Base-by-base conservation (phyloP, 2,329 filamentous ascomycete species). In the Didymella pinodella region DNA sequence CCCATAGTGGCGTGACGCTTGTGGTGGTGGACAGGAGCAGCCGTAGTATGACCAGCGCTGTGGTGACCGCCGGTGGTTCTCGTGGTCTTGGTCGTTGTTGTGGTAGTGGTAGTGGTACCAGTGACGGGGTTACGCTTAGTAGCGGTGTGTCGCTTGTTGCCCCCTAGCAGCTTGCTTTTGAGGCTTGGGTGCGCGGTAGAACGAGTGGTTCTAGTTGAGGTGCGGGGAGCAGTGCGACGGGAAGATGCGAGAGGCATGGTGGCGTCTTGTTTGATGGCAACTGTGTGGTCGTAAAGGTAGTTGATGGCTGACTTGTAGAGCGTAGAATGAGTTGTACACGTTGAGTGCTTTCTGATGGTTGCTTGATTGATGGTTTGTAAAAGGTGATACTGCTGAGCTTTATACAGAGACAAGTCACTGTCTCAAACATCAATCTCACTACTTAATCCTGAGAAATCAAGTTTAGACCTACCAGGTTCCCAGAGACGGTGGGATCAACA, bases 1-100 rank as follows among this genome's bases (percentile, higher is more conserved):
- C 89, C 89, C 65, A 93, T 80, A 38, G 83, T 86, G 3, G 86
- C 83, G 69, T 88, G 86, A 70, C 90, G 86, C 74, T 86, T 85
- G 53, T 91, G 89, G 73, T 90, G 88, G 61, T 86, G 84, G 7
- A 68, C 69, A 1, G 68, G 65, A 2, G 67, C 66, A 7, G 66
- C 72, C 31, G 64, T 56, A 32, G 53, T 45, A 28, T 63, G 81
- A 10, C 61, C 54, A 14, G 55, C 52, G 10, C 55, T 54, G 11
- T 59, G 59, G 26, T 65, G 76, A 31, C 77, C 78, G 52, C 80
- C 81, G 12, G 74, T 75, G 6, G 75, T 77, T 25, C 79, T 78
- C 40, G 81, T 82, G 7, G 78, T 79, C 29, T 72, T 79, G 11
- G 77, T 77, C 68, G 72, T 76, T 20, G 76, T 78, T 0, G 69